These are phyloP conservation scores for Tilletia caries DNA, from an alignment of 1,284 basidiomycete species.

Conservation along the genomic window DNA sequence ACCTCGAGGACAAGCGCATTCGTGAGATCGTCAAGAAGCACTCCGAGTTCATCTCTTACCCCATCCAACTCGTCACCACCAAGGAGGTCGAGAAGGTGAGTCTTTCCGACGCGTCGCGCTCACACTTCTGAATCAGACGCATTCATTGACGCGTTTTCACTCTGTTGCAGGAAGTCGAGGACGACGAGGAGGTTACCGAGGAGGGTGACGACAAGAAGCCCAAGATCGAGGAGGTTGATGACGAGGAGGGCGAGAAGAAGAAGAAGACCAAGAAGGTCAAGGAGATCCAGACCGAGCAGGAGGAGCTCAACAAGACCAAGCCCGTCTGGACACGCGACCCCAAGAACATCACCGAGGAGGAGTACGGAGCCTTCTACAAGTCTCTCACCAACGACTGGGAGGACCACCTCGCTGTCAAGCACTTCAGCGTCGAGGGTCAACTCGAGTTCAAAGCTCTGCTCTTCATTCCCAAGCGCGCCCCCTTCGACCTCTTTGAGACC, in stretches of 20 bases:
- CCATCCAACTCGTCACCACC: slow-evolving; percentile 95
- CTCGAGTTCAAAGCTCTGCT: slow-evolving; percentile 99
- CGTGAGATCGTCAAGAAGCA: slow-evolving; percentile 99
- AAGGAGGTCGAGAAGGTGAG: slow-evolving; percentile 83
- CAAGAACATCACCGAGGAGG: slow-evolving; percentile 83
- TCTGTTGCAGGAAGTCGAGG: slow-evolving; percentile 73
- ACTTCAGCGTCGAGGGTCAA: slow-evolving; percentile 99
- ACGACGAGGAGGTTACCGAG: slow-evolving; percentile 60
- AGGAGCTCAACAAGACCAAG: slow-evolving; percentile 99
- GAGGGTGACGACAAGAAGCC: slow-evolving; percentile 68
- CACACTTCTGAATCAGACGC: neutral
- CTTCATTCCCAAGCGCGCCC: slow-evolving; percentile 72
- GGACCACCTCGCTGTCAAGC: slow-evolving; percentile 97
- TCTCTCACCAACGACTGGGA: slow-evolving; percentile 98
- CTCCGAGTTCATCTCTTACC: slow-evolving; percentile 99
- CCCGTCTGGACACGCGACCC: slow-evolving; percentile 99
- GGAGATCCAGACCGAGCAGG: slow-evolving; percentile 65
- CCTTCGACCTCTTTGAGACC: slow-evolving; percentile 98
- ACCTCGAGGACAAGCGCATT: slow-evolving; percentile 98
- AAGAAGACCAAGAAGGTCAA: slow-evolving; percentile 88
- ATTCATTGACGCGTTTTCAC: neutral
- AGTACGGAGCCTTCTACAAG: slow-evolving; percentile 98
- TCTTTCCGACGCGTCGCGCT: neutral
- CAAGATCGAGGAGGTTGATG: slow-evolving; percentile 75
- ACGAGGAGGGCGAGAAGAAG: slow-evolving; percentile 67